phyloP scores from a whole-genome alignment of 2,329 filamentous ascomycete genomes.

The Apiospora marii region DNA sequence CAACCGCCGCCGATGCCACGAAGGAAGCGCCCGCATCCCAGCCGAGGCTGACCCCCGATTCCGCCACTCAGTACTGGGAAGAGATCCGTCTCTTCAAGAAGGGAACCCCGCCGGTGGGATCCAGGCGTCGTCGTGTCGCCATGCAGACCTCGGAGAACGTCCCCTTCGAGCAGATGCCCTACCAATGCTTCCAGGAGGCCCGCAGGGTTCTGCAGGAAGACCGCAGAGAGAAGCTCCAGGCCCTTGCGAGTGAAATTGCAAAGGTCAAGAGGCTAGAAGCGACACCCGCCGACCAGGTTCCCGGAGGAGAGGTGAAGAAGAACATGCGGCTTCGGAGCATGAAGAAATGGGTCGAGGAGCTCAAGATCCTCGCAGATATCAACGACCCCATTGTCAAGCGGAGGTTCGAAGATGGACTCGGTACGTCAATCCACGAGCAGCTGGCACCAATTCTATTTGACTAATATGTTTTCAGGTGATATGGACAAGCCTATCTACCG shows the following conservation, averaged over 20 bases:
- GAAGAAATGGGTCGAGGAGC: conserved; percentile 73
- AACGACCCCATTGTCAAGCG: conserved; percentile 96
- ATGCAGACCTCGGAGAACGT: conserved; percentile 70
- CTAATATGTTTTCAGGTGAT: conserved; percentile 67
- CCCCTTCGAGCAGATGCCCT: conserved; percentile 92
- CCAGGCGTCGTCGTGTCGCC: conserved; percentile 81
- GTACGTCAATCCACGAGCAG: conserved; percentile 58
- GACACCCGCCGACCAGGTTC: conserved; percentile 61
- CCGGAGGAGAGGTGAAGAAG: conserved; percentile 70
- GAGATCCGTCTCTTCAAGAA: conserved; percentile 74
- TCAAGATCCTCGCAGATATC: conserved; percentile 92
- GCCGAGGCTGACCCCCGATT: conserved; percentile 68
- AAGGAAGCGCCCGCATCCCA: conserved; percentile 36
- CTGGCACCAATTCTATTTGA: not conserved
- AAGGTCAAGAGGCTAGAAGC: conserved; percentile 74
- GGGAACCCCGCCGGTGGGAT: conserved; percentile 79
- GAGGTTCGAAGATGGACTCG: conserved; percentile 88
- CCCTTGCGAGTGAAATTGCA: conserved; percentile 72
- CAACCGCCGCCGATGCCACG: conserved; percentile 29
- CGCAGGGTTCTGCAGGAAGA: conserved; percentile 83
- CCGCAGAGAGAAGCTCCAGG: conserved; percentile 78
- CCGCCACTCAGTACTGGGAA: conserved; percentile 68
- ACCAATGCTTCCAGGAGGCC: conserved; percentile 98
- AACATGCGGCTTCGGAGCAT: conserved; percentile 73
- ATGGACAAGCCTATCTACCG: conserved; percentile 98